Base-by-base conservation (phyloP, 1,284 basidiomycete genomes). In the Pseudozyma pruni region DNA sequence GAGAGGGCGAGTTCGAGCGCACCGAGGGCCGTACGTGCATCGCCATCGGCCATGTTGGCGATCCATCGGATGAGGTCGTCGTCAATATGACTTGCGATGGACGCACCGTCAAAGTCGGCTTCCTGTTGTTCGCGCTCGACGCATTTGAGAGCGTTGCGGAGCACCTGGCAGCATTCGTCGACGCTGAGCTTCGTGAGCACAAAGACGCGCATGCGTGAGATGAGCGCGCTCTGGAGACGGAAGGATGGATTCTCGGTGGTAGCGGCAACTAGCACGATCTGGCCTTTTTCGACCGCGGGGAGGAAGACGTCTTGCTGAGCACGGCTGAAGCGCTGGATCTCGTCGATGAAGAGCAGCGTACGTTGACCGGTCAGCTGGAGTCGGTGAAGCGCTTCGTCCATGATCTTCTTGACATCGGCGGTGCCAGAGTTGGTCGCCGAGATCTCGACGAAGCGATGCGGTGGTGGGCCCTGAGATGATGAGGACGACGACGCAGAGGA, bases 161-260 rank as follows among this genome's bases (percentile, higher is more conserved):
- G 57, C 23, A 81, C 75, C 50, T 58, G 32, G 22, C 64, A 46
- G 44, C 66, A 73, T 31, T 79, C 71, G 27, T 76, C 49, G 23
- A 70, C 60, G 44, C 58, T 50, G 22, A 75, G 58, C 54, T 79
- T 81, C 33, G 61, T 60, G 8, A 81, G 70, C 8, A 81, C 75
- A 29, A 81, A 81, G 13, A 85, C 83, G n/a, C 91, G 87, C 83
- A 91, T 92, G 41, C 92, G 88, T 74, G 90, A 91, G 34, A 93
- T 84, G 33, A 94, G 84, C 4, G 92, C 79, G 38, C 90, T 32
- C 87, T 87, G 46, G 88, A 79, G 41, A 3, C 76, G 91, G 85
- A 94, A 95, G 1, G 91, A 92, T 0, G 93, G 93, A 76, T 95
- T 95, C 82, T 95, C 93, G 0, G 93, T 95, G 3, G 93, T 95